Conservation (phyloP, 306 rosid genomes). For the Acmispon strigosus region DNA sequence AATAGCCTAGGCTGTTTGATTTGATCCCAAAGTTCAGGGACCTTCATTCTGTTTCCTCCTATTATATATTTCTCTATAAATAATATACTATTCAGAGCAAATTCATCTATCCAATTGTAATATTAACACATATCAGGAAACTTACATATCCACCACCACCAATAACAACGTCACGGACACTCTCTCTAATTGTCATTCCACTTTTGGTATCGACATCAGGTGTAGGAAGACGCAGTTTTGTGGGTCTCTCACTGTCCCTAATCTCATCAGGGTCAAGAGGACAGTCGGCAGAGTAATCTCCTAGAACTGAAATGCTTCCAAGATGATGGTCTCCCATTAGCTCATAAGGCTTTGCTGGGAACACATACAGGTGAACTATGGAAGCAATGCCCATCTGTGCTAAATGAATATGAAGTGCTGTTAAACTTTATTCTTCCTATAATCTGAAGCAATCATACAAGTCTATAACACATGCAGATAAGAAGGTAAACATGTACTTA, state of each 20-base stretch:
- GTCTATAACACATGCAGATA: constrained; percentile 18
- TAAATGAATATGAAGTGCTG: constrained; percentile 53
- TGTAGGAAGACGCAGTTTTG: constrained; percentile 85
- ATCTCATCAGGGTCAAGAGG: constrained; percentile 98
- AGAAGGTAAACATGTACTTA: constrained; percentile 9
- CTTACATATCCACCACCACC: constrained; percentile 96
- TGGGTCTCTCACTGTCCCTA: constrained; percentile 96
- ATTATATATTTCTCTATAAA: too few relatives aligned
- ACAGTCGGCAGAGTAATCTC: constrained; percentile 92
- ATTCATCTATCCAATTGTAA: not conserved
- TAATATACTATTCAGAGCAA: too few relatives aligned
- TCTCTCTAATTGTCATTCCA: constrained; percentile 92
- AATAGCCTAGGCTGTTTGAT: too few relatives aligned
- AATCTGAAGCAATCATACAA: constrained; percentile 30
- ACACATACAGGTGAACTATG: constrained; percentile 86
- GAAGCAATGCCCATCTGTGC: constrained; percentile 99
- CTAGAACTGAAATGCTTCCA: constrained; percentile 89
- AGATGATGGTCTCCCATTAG: constrained; percentile 81
- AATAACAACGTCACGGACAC: constrained; percentile 86
- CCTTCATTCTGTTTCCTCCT: too few relatives aligned
- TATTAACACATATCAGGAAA: constrained; percentile 13
- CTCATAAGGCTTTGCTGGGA: constrained; percentile 94
- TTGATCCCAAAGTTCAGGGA: too few relatives aligned
- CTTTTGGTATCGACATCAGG: constrained; percentile 61
- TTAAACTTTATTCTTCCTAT: constrained; percentile 40